A percentile compares a stretch with the other conserved stretches of the same genome.
Conservation (phyloP, 805 yeast species). For the Candida caryicola region DNA sequence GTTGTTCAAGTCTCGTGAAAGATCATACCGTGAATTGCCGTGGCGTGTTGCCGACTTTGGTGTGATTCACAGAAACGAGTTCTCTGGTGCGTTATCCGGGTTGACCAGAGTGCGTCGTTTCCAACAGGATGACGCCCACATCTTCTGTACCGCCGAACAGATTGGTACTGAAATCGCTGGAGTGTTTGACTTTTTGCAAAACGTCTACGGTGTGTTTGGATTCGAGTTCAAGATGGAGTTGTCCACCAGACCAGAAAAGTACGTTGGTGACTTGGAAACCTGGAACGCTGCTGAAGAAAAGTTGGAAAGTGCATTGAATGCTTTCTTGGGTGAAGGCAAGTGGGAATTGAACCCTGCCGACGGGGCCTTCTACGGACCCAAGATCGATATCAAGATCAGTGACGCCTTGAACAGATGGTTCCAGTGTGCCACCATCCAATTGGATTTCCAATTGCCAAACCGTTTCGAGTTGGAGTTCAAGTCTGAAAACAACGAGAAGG, state of each 20-base stretch:
- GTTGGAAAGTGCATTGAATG: constrained; percentile 76
- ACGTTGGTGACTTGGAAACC: constrained; percentile 88
- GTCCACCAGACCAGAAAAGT: constrained; percentile 96
- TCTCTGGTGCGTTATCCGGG: constrained; percentile 85
- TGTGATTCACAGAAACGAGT: constrained; percentile 95
- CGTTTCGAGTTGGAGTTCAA: constrained; percentile 90
- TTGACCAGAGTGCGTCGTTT: constrained; percentile 97
- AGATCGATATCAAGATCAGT: constrained; percentile 92
- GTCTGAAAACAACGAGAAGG: constrained; percentile 55
- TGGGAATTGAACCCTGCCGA: constrained; percentile 98
- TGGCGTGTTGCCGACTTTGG: constrained; percentile 99
- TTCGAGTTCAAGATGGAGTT: constrained; percentile 95
- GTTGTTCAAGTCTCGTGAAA: constrained; percentile 85
- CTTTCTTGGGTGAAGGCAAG: constrained; percentile 70
- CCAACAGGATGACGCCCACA: constrained; percentile 99
- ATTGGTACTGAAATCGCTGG: constrained; percentile 81
- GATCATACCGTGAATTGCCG: constrained; percentile 95
- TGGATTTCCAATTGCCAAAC: constrained; percentile 96
- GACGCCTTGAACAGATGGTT: constrained; percentile 96
- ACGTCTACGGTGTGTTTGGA: constrained; percentile 87
- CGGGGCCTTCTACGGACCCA: constrained; percentile 95
- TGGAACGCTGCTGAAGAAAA: constrained; percentile 91
- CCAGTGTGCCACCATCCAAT: constrained; percentile 98
- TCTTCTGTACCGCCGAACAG: constrained; percentile 91
- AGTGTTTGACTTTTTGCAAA: constrained; percentile 81